A percentile compares a stretch with the other conserved stretches of the same genome.
Evolutionary conservation across 345 rosid species (phyloP).

Genomic region (Syzygium grande): DNA sequence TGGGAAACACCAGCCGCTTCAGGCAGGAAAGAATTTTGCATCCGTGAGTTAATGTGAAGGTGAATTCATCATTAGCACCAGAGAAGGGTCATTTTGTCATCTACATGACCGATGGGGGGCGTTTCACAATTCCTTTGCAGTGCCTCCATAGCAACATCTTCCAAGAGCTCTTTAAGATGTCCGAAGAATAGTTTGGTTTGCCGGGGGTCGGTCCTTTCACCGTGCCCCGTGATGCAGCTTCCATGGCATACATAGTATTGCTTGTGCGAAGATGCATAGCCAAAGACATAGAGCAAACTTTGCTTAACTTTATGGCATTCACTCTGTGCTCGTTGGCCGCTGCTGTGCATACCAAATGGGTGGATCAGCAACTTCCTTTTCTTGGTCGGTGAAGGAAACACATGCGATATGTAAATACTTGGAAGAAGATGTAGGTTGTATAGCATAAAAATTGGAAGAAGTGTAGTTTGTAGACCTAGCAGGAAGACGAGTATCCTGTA

Average conservation of each 20-base stretch:
- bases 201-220: conserved; percentile 10
- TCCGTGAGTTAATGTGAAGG: not conserved
- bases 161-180: conserved; percentile 1
- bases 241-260: conserved; percentile 7
- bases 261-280: not conserved
- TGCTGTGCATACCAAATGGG: not conserved
- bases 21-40: too few relatives aligned
- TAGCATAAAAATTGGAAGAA: not conserved
- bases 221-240: conserved; percentile 15
- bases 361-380: not conserved
- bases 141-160: not conserved
- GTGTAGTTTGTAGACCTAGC: too few relatives aligned
- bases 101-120: not conserved
- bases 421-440: not conserved
- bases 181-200: conserved; percentile 1
- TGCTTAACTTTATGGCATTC: not conserved
- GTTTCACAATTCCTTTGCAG: not conserved
- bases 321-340: not conserved
- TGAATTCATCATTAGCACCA: too few relatives aligned
- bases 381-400: not conserved
- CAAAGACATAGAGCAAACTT: conserved; percentile 1
- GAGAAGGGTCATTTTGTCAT: too few relatives aligned
- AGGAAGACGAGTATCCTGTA: too few relatives aligned
- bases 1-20: too few relatives aligned
- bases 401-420: not conserved